Base-by-base conservation (phyloP, 2,329 filamentous ascomycete species). In the Calonectria henricotiae region DNA sequence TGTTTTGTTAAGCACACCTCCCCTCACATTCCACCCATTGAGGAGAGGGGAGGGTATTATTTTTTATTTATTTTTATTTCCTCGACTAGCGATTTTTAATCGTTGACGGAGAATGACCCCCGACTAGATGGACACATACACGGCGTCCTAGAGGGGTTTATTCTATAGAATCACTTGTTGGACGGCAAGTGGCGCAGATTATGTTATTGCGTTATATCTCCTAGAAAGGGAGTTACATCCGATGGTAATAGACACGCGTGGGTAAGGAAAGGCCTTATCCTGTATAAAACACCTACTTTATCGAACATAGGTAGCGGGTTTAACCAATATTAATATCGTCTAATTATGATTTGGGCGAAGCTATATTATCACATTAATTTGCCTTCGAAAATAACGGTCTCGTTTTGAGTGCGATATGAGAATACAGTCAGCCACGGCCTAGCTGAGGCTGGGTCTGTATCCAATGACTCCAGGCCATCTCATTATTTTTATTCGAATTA, bases 251-350 rank as follows among this genome's bases (percentile, higher is more conserved):
- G 61, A 74, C 46, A 44, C 55, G 23, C 27, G 35, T 30, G 51
- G 51, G 51, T 25, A 64, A 17, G 20, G 20, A 64, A 25, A 12
- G 20, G 35, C 11, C 23, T 39, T 54, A 69, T 37, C 35, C 4
- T 68, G 63, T 63, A 72, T 63, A 68, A 55, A 65, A 68, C 61
- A 61, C 63, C 54, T 44, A 61, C 39, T 49, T 54, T 39, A 61
- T 69, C 55, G 61, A 55, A 69, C 41, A 70, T 64, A 51, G 27
- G 44, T 62, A 69, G 39, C 44, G 41, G 43, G 11, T 20, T 49
- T 55, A 62, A 35, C 37, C 39, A 27, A 60, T 44, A 65, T 25
- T 55, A 60, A 49, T 67, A 68, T 46, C 60, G 30, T 30, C 23
- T 46, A 58, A 41, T 13, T 17, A 32, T 20, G 15, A n/a, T 30